Base-by-base conservation (phyloP, 169 alveolate genomes). In the Sarcocystis neurona region DNA sequence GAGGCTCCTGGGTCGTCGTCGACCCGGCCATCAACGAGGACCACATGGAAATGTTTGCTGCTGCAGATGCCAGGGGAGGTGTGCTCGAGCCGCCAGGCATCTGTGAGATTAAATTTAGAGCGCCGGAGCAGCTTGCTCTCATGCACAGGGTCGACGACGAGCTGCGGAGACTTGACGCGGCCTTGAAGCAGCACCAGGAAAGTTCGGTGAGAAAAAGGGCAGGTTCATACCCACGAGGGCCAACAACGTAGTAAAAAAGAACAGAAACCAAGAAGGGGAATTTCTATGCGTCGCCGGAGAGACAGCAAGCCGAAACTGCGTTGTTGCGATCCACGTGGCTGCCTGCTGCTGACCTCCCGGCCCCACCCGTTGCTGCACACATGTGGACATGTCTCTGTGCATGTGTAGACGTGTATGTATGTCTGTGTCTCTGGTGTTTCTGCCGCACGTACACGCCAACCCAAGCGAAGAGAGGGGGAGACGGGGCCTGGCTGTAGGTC, bases 1-100 rank as follows among this genome's bases (percentile, higher is more conserved):
- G 97, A 4, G 97, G 97, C 34, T 95, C 97, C n/a, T 95, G 97
- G 97, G 97, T 95, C n/a, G 97, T 95, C 60, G 93, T 95, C 8
- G 97, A 94, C 80, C 96, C 96, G 47, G 90, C 95, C 48, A 90
- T 95, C 82, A 95, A 95, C 88, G 91, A 95, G 47, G 94, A 95
- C 47, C 90, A 91, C 63, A 96, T 96, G 92, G 97, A 94, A 92
- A 95, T 94, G 95, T 93, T 74, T 50, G 97, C 97, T 15, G 97
- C 94, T 50, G 93, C 93, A 32, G 92, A 92, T 32, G 94, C 96
- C n/a, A 89, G 95, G 77, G 97, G 97, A 10, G 95, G 97, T 0
- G 94, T 95, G 74, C 82, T 95, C 68, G 96, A 95, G 88, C 96
- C 97, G 46, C 94, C 96, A 0, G 92, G 92, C 3, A 89, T 89